Base-by-base conservation (phyloP, 2,329 filamentous ascomycete genomes). In the Diaporthe citri region DNA sequence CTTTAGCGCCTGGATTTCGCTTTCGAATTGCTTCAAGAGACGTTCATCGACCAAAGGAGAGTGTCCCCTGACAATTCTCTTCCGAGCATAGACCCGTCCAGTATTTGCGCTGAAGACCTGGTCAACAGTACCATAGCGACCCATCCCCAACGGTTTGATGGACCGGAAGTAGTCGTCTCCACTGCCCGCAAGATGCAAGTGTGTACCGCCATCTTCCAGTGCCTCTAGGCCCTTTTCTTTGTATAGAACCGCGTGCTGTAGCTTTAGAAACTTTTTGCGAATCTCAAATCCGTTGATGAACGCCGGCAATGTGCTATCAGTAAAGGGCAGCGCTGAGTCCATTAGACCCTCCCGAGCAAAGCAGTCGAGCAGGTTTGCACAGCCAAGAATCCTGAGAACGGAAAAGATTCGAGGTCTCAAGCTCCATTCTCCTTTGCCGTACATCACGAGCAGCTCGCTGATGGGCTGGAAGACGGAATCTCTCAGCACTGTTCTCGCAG, bases 371-470 rank as follows among this genome's bases (percentile, higher is more conserved):
- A 64, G 9, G 1, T 46, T n/a, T 1, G 39, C 3, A 22, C 25
- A 64, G 25, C 59, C 59, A 10, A 64, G 39, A 0, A 31, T 64
- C 9, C 39, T 22, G 1, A 64, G 25, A 25, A 64, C 41, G 9
- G 59, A 43, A 22, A 64, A 64, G 7, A 12, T 46, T 46, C 59
- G 39, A 31, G 59, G 59, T 4, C 59, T 64, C 5, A 64, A 15
- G 39, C 59, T 46, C 59, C 59, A 64, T n/a, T 64, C 59, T 22
- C 39, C 59, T 22, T 64, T 64, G 25, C 59, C 59, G 25, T 64
- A 64, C 39, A 64, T 28, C 9, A 64, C 39, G 0, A 64, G 59
- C 59, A 64, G 15, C 25, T 64, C 59, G 39, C 39, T 64, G 25
- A 64, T 64, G 15, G 59, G 59, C 12, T 64, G 59, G 39, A 64